Base-by-base conservation (phyloP, 257 asterid species). In the Solanum virginianum region DNA sequence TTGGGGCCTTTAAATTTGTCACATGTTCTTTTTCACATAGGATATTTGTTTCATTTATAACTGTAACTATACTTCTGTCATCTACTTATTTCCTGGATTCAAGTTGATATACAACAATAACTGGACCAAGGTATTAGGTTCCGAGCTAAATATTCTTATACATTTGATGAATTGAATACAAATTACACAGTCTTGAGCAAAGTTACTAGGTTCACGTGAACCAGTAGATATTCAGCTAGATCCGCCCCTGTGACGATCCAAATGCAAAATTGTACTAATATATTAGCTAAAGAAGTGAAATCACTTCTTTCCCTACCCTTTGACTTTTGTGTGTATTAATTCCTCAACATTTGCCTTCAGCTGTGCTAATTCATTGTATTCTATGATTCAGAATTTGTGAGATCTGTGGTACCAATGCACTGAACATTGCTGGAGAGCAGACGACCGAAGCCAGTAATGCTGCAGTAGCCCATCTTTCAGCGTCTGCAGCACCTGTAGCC, bases 381-480 rank as follows among this genome's bases (percentile, higher is more conserved):
- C 26, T 26, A 16, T 77, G 47, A 24, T 77, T 77, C 80, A 83
- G 86, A 75, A 83, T 75, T 20, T 83, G 86, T 43, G 86, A 83
- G 47, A 83, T 83, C 54, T 83, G 86, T 68, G 86, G 86, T 66
- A 36, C 86, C 49, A 66, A 18, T 66, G 86, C 86, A 69, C 70
- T 51, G 32, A 83, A 69, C 22, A 29, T 83, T 22, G 70, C 65
- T 43, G 86, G 54, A 43, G 86, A 54, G 81, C 81, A 69, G 45
- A 32, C 66, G 18, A 83, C 18, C 20, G 69, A 83, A 18, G 81
- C 16, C 20, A 83, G 60, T 66, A 83, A 43, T 8, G 55, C 86
- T 10, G 12, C 86, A 10, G 70, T 53, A 45, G 55, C 70, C 80
- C 1, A 17, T 49, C 69, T 51, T 66, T 36, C 85, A 20, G 77